Percentiles rank a stretch among this genome's conserved stretches.
Evolutionary conservation across 352 stramenopile species (phyloP).

Genomic region (Phytophthora foliorum): DNA sequence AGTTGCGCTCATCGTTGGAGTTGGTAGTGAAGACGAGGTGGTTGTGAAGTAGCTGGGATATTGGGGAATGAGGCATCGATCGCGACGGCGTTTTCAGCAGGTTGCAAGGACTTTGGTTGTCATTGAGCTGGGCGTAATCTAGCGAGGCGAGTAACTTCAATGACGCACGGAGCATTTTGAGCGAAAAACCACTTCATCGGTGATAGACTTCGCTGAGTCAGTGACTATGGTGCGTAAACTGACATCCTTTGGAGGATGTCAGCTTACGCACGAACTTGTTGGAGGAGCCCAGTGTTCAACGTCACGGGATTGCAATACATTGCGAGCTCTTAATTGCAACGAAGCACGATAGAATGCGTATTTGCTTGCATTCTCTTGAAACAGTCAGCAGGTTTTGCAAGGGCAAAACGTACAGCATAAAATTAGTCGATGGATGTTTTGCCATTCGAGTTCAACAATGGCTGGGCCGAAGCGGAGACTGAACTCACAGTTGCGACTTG

Average conservation of each 20-base stretch:
- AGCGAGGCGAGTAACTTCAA: neutral
- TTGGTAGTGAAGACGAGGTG: neutral
- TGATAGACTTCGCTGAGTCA: neutral
- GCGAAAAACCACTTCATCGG: neutral
- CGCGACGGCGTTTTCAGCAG: neutral
- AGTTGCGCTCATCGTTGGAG: constrained; percentile 15
- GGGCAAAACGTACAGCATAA: neutral
- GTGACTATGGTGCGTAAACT: constrained; percentile 9
- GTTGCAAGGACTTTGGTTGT: neutral
- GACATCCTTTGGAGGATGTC: neutral
- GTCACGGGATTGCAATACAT: too few relatives aligned
- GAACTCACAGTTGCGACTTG: neutral
- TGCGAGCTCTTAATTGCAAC: too few relatives aligned
- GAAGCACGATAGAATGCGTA: too few relatives aligned
- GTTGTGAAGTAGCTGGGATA: constrained; percentile 5
- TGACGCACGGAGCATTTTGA: constrained; percentile 7
- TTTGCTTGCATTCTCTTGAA: neutral
- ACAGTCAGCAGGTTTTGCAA: neutral
- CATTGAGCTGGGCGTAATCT: constrained; percentile 16
- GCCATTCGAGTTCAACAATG: neutral
- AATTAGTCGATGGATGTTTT: constrained; percentile 4
- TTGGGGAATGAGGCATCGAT: constrained; percentile 14
- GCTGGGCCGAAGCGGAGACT: neutral
- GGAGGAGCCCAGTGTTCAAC: too few relatives aligned
- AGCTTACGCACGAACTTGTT: neutral